Base-by-base conservation (phyloP, 108 stramenopile genomes). In the Stephanodiscus triporus region DNA sequence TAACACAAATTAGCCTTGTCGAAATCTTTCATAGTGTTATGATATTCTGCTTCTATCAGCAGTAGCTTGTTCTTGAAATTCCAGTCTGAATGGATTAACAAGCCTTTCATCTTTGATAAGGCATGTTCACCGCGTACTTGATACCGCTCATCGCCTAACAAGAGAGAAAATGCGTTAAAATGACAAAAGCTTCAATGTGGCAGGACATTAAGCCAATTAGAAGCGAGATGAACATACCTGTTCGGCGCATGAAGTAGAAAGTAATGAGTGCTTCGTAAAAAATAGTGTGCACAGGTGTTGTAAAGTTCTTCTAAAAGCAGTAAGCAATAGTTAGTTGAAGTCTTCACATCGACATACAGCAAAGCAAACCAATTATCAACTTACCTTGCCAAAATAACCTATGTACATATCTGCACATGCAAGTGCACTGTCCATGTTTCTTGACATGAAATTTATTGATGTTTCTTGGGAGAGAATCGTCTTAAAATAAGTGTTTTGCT, bases 31-130 rank as follows among this genome's bases (percentile, higher is more conserved):
- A 24, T 37, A 43, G 56, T 30, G 45, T 45, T 20, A 29, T 57
- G 42, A 8, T 58, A 40, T 58, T 70, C 68, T 37, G 68, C 68
- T 57, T 58, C 45, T 23, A 58, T 17, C 6, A 70, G 30, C 0
- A 70, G 68, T 47, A 70, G 37, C 45, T 70, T 70, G 61, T 63
- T 72, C 43, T 63, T 51, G 10, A 62, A 50, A 42, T 72, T 72
- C 71, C 71, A 72, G 4, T 61, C 60, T 20, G 60, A 61, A 61
- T 61, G 60, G 16, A 61, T 22, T 61, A 37, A 61, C 37, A 9
- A 61, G 22, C n/a, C 30, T 2, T 38, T 59, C 14, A 59, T 32
- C 2, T 30, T 30, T 17, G 16, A 2, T 38, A 59, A 30, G 16
- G 58, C 58, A 14, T 32, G 36, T 37, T 30, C 58, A 59, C 58